Evolutionary conservation across 371 early-diverging fungal species (phyloP).

Genomic region (Rhizopus sp.): DNA sequence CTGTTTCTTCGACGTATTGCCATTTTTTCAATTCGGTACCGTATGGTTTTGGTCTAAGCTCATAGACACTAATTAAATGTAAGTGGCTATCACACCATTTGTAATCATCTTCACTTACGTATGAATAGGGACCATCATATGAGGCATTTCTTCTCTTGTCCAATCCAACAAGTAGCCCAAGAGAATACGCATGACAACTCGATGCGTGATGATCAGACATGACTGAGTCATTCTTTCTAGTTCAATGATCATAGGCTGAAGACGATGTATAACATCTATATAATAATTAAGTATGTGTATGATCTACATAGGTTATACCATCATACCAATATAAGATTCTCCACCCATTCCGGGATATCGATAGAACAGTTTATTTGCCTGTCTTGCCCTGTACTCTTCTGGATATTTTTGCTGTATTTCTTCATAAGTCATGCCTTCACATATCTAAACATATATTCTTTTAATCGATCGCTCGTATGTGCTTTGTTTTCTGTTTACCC

Average conservation of each 20-base stretch:
- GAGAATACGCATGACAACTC: constrained; percentile 79
- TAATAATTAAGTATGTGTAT: no score
- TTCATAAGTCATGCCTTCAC: constrained; percentile 59
- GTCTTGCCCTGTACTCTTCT: constrained; percentile 66
- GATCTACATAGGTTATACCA: background rate
- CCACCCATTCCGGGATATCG: constrained; percentile 88
- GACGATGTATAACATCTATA: constrained; percentile 81
- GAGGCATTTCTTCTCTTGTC: constrained; percentile 70
- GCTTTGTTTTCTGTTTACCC: constrained; percentile 40
- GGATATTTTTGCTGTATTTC: constrained; percentile 73
- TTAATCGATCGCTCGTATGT: background rate
- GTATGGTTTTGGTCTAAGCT: constrained; percentile 76
- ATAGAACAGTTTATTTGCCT: constrained; percentile 74
- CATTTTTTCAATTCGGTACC: constrained; percentile 70
- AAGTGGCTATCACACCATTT: background rate
- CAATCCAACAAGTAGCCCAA: constrained; percentile 77
- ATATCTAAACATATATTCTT: constrained; percentile 23
- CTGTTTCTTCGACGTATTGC: constrained; percentile 55
- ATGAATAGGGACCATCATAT: constrained; percentile 57
- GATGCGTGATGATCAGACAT: constrained; percentile 76
- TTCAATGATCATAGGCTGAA: constrained; percentile 83
- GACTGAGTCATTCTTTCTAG: constrained; percentile 80
- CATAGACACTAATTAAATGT: constrained; percentile 38
- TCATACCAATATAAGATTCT: constrained; percentile 66
- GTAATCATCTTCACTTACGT: constrained; percentile 29